Evolutionary conservation across 2,329 filamentous ascomycete species (phyloP).

Genomic region (Alternaria longipes): DNA sequence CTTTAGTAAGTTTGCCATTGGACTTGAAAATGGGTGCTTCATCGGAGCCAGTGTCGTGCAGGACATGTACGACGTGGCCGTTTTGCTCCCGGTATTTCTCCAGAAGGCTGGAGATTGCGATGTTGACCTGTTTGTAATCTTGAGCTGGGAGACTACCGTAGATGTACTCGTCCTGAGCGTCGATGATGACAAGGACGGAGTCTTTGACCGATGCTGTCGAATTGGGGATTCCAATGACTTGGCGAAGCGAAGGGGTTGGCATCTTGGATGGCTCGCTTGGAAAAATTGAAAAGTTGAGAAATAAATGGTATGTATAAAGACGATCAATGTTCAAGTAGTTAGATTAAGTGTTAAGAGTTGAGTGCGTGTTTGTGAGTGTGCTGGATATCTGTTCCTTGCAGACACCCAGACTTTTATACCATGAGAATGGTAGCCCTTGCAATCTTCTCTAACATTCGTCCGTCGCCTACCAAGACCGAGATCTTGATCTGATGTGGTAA

Average conservation of each 20-base stretch:
- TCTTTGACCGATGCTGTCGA: slow-evolving; percentile 3
- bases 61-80: neutral
- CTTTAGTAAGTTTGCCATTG: neutral
- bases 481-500: neutral
- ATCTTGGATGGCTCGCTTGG: neutral
- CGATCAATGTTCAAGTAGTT: neutral
- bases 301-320: neutral
- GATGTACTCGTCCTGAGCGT: slow-evolving; percentile 1
- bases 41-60: neutral
- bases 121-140: neutral
- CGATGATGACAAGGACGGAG: slow-evolving; percentile 1
- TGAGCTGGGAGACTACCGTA: neutral
- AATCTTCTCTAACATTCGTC: neutral
- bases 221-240: slow-evolving; percentile 1
- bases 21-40: neutral
- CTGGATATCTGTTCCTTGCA: neutral
- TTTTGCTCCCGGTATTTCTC: slow-evolving; percentile 1
- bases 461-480: neutral
- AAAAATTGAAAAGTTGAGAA: neutral
- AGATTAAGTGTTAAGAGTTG: neutral
- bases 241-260: slow-evolving; percentile 1
- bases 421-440: neutral
- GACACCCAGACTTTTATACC: neutral
- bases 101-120: neutral
- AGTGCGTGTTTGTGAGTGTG: neutral